These are phyloP conservation scores for Podila minutissima DNA, from an alignment of 192 early-diverging fungal species.

Conservation along the genomic window DNA sequence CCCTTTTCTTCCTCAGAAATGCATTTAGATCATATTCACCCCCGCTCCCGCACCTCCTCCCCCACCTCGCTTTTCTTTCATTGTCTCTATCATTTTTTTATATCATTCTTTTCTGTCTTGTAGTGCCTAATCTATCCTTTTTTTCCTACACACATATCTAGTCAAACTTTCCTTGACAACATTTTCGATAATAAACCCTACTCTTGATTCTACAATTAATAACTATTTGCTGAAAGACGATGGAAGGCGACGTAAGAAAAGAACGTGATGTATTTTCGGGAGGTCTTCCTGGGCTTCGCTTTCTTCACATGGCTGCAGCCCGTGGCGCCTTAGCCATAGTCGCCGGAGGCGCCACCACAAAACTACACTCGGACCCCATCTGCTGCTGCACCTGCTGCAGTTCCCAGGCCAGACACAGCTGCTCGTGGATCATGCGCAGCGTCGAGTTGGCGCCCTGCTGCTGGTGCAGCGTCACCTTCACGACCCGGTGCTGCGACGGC, in stretches of 20 bases:
- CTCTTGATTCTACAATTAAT: too few species aligned
- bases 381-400: conserved; percentile 6
- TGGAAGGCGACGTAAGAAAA: background rate
- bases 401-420: conserved; percentile 19
- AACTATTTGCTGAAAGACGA: background rate
- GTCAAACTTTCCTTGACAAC: too few species aligned
- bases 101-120: too few species aligned
- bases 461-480: conserved; percentile 43
- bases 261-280: background rate
- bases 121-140: too few species aligned
- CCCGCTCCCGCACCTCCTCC: background rate
- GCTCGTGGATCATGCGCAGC: conserved; percentile 22
- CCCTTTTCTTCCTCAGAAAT: background rate
- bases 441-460: conserved; percentile 49
- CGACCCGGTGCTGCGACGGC: conserved; percentile 2
- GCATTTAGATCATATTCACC: background rate
- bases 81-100: background rate
- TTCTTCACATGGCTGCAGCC: conserved; percentile 21
- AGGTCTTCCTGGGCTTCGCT: background rate
- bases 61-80: background rate
- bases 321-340: conserved; percentile 13
- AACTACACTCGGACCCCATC: conserved; percentile 2
- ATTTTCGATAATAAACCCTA: too few species aligned
- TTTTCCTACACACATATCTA: too few species aligned
- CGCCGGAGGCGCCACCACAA: conserved; percentile 3